Evolutionary conservation across 1,284 basidiomycete genomes (phyloP), one percentile per base, ranked within the genome.

Genomic region (Butyriboletus regius): DNA sequence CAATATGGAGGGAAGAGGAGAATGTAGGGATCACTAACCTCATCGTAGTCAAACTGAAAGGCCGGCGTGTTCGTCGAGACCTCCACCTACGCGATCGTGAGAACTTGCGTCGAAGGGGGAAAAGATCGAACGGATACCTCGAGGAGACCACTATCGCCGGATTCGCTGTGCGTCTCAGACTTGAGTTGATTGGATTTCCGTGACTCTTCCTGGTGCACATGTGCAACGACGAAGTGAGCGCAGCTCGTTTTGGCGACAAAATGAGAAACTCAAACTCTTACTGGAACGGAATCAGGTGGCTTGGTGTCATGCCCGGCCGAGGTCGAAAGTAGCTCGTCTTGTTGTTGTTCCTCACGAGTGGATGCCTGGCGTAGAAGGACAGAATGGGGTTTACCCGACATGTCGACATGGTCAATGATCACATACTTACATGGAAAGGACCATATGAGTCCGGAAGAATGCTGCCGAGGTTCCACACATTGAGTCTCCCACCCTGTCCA

Each of bases 231-330:
- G 6, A 9, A 18, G 8, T 42, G 17, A 42, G 28, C 7, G 8
- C 22, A 14, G 4, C 12, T 15, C 17, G 2, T 9, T 14, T 15
- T 35, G 20, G 29, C 3, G 20, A 9, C 2, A 6, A 33, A n/a
- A 8, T 5, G 2, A 4, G 5, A 4, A n/a, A n/a, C n/a, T n/a
- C 4, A 20, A 20, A 20, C n/a, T 36, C 14, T 3, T 41, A 41
- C 35, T 1, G 1, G 3, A 9, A 1, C 4, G 4, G 42, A 17
- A 10, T 9, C 15, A 7, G 15, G 1, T 17, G 2, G 3, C 0
- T n/a, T 7, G 22, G 12, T 22, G 9, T 26, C 6, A 5, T n/a
- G 2, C 2, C 2, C 14, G 2, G 7, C 2, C 20, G 5, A 6
- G 3, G 5, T 14, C 3, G 17, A 6, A 12, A 7, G 4, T 7